A percentile compares a stretch with the other conserved stretches of the same genome.
Conservation (phyloP, 345 rosid genomes). For the Salix purpurea region DNA sequence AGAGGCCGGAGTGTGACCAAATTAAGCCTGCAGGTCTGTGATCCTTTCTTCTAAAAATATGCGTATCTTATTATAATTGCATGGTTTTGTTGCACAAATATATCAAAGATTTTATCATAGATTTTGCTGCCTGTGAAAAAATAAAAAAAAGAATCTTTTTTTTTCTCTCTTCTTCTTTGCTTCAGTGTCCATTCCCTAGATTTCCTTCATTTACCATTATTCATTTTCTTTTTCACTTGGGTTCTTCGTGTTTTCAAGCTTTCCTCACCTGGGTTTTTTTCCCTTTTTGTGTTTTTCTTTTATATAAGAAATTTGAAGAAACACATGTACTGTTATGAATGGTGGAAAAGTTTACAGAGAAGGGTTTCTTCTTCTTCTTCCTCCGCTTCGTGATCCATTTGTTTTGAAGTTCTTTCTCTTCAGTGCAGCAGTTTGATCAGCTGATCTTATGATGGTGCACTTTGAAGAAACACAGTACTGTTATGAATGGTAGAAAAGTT, state of each 20-base stretch:
- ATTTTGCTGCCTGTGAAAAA: slow-evolving; percentile 18
- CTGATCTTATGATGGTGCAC: background rate
- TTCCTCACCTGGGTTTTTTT: background rate
- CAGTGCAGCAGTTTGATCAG: background rate
- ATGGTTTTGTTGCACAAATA: slow-evolving; percentile 10
- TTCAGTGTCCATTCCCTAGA: background rate
- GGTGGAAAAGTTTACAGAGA: background rate
- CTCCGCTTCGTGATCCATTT: background rate
- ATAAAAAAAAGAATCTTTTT: slow-evolving; percentile 15
- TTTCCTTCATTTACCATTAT: slow-evolving; percentile 4
- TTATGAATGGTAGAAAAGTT: background rate
- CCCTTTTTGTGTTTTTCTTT: too few species aligned
- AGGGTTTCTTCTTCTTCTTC: background rate
- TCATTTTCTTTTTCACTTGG: background rate
- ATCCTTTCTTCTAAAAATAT: slow-evolving; percentile 5
- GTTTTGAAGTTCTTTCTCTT: background rate
- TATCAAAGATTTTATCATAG: background rate
- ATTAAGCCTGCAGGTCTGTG: slow-evolving; percentile 48
- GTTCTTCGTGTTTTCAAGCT: background rate
- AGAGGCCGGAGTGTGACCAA: slow-evolving; percentile 47
- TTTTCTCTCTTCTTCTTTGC: slow-evolving; percentile 4
- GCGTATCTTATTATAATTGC: background rate
- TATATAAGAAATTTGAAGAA: background rate
- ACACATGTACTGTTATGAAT: background rate
- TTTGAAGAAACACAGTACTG: background rate